Conservation (phyloP, 129 eudicot species). For the Centella asiatica region DNA sequence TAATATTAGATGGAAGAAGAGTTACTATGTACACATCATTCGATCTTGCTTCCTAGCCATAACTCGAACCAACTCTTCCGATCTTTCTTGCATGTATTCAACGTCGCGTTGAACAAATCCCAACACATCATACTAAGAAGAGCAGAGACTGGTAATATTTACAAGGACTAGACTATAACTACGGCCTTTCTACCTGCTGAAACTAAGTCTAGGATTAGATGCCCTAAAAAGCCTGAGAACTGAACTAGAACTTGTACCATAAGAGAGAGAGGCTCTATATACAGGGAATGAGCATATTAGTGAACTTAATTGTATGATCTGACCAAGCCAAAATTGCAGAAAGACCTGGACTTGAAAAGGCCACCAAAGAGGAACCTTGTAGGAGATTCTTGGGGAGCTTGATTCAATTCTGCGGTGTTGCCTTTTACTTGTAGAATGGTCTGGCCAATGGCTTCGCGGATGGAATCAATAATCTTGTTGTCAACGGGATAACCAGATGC, state of each 20-base stretch:
- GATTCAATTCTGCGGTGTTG: conserved; percentile 37
- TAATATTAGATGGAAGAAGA: neutral
- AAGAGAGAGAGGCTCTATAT: conserved; percentile 8
- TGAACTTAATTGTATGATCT: conserved; percentile 62
- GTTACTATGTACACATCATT: conserved; percentile 10
- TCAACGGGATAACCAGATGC: conserved; percentile 88
- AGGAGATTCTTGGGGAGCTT: conserved; percentile 76
- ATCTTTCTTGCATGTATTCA: conserved; percentile 4
- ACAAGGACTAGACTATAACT: conserved; percentile 6
- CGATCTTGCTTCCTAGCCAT: neutral
- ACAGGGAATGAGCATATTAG: conserved; percentile 11
- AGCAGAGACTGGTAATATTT: neutral
- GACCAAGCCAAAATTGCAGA: conserved; percentile 77
- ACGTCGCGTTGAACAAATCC: conserved; percentile 16
- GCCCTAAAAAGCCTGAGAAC: neutral
- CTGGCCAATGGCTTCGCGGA: conserved; percentile 79
- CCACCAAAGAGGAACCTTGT: conserved; percentile 90
- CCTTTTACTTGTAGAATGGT: conserved; percentile 76
- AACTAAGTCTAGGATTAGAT: neutral
- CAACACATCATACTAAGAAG: neutral
- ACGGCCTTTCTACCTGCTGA: neutral
- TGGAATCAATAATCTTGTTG: conserved; percentile 71
- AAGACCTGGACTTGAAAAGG: conserved; percentile 82
- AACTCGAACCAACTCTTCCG: neutral
- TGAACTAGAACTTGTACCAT: neutral